Evolutionary conservation across 176 grass and related monocot genomes (phyloP), one percentile per base, ranked within the genome.

Genomic region (Melocanna baccifera): DNA sequence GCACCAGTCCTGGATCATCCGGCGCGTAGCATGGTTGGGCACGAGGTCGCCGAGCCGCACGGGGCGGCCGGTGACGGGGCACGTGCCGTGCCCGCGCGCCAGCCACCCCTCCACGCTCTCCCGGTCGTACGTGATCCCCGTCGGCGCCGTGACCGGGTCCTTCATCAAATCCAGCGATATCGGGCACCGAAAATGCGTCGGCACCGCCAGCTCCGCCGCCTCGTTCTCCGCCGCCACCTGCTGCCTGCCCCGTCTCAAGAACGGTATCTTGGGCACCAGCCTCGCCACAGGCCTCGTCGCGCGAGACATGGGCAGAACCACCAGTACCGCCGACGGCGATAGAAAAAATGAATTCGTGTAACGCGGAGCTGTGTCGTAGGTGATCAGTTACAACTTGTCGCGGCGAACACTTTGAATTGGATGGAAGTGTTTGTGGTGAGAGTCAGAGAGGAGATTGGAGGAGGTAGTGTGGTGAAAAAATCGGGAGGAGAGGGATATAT

Each of bases 1-100:
- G 88, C 94, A 94, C 94, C 94, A 97, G 23, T 89, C 86, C 87
- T 97, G 94, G 66, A 97, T 97, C 84, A 97, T 81, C 23, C 92
- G 68, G 2, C 88, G 86, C 23, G 89, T 94, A 22, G 92, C 73
- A 67, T 94, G 92, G 86, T 97, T 94, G 9, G 94, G 94, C 22
- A 97, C 79, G 2, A 97, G 92, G 39, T 94, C 94, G 22, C 70
- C 68, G 34, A 72, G 52, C 0, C 78, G 39, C 3, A 97, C 53
- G 2, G 90, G 61, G 4, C 69, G 64, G 15, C 84, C 86, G 0
- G 94, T 97, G 55, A 97, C 88, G 36, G 94, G 94, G 72, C 94
- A 97, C 9, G 75, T 83, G 1, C n/a, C 41, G 34, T 87, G 67
- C 0, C 92, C 92, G 14, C 75, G 67, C n/a, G 87, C 81, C 15